These are phyloP conservation scores for Solanum ossicruentum DNA, from an alignment of 257 asterid species.

Conservation along the genomic window DNA sequence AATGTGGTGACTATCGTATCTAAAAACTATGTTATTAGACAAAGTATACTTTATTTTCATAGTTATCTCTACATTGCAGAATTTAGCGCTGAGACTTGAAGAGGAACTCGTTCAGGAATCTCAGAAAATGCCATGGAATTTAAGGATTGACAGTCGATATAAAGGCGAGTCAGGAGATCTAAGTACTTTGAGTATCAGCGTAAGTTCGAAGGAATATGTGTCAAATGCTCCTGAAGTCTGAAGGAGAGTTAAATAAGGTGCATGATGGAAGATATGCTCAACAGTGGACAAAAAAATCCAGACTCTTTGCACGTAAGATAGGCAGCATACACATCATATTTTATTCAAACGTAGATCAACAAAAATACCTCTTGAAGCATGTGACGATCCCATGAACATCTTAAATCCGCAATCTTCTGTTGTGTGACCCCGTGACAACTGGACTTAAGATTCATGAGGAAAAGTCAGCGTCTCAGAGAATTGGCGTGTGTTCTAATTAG, in stretches of 20 bases:
- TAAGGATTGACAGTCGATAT: slow-evolving; percentile 3
- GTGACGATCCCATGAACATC: not conserved
- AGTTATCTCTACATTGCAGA: not conserved
- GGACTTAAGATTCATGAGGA: not conserved
- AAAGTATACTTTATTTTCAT: not conserved
- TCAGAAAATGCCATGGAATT: slow-evolving; percentile 2
- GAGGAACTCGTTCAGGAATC: not conserved
- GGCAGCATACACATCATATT: not conserved
- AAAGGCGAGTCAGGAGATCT: not conserved
- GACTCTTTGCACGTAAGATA: not conserved
- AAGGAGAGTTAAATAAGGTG: slow-evolving; percentile 14
- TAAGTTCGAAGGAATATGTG: not conserved
- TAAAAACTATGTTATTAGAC: not conserved
- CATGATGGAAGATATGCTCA: not conserved
- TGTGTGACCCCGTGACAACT: not conserved
- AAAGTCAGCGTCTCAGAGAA: not conserved
- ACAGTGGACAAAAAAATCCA: not conserved
- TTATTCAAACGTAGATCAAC: not conserved
- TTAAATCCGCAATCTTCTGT: not conserved
- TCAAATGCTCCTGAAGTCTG: not conserved
- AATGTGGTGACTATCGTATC: not conserved
- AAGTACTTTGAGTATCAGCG: not conserved
- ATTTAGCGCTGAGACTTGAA: not conserved
- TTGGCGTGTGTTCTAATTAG: not conserved
- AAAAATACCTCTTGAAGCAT: not conserved